Evolutionary conservation across 192 early-diverging fungal genomes (phyloP).

Genomic region (Coemansia nantahalensis): DNA sequence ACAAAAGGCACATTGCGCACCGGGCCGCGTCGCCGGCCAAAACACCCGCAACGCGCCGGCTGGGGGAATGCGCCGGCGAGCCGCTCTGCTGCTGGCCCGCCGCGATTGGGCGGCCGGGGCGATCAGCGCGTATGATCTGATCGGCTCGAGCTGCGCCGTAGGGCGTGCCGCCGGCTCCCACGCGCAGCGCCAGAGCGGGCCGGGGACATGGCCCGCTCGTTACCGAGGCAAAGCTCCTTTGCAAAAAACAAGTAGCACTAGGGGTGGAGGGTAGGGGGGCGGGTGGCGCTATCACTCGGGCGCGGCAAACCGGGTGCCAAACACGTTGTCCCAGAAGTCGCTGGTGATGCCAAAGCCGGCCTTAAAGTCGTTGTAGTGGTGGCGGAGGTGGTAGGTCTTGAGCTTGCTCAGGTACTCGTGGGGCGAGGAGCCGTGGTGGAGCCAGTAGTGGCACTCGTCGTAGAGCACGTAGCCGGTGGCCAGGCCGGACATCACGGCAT

Average conservation of each 20-base stretch:
- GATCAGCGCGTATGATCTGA: too few relatives aligned
- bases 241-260: conserved; percentile 4
- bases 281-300: background rate
- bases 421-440: conserved; percentile 84
- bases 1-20: too few relatives aligned
- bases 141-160: too few relatives aligned
- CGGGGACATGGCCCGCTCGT: too few relatives aligned
- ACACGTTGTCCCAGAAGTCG: conserved; percentile 86
- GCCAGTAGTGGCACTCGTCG: conserved; percentile 92
- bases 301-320: conserved; percentile 58
- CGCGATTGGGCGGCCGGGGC: too few relatives aligned
- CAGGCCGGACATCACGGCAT: conserved; percentile 72
- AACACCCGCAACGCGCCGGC: too few relatives aligned
- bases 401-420: conserved; percentile 74
- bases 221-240: too few relatives aligned
- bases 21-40: conserved; percentile 1
- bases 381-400: conserved; percentile 93
- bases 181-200: too few relatives aligned
- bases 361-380: conserved; percentile 92
- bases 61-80: too few relatives aligned
- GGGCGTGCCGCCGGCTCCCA: too few relatives aligned
- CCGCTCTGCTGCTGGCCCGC: conserved; percentile 1
- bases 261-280: too few relatives aligned
- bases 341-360: conserved; percentile 87
- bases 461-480: conserved; percentile 86